Base-by-base conservation (phyloP, 2,329 filamentous ascomycete genomes). In the Talaromyces atroroseus region DNA sequence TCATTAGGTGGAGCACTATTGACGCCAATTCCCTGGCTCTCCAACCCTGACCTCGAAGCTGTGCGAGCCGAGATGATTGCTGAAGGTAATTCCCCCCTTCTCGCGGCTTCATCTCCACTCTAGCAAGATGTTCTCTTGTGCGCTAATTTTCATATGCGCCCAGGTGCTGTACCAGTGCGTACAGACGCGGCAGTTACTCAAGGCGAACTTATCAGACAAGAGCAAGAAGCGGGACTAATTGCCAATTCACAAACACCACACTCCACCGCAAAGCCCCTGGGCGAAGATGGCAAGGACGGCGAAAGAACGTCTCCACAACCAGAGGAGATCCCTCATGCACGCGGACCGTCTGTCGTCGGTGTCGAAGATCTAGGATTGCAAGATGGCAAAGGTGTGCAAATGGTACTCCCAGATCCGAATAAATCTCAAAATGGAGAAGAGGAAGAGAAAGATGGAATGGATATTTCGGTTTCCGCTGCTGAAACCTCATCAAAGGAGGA, bases 1-100 rank as follows among this genome's bases (percentile, higher is more conserved):
- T 88, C 87, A 12, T 77, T 97, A 1, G 92, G 92, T 21, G 94
- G 94, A 6, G 94, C 94, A 0, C 78, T 96, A 18, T 78, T 99
- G 50, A 97, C 92, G 1, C 94, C 92, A 0, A 97, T 99, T 57
- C 89, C 92, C 0, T 99, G 94, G 94, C 76, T 97, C 51, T 79
- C 67, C 57, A 70, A 72, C 63, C 49, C 63, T 34, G 68, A 68
- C 1, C 64, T 71, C 1, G 69, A 65, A 18, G 61, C 59, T 26
- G 68, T 64, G 16, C 58, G 59, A 14, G 58, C 55, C 20, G 52
- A 56, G 49, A 44, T 58, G 36, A 42, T 57, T 36, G 59, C 54
- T 38, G 58, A 64, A 58, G 59, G 61, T 56, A 58, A 53, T 18
- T 23, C 14, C 14, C n/a, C 38, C 6, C 45, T 29, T 8, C 24